Evolutionary conservation across 2,329 filamentous ascomycete genomes (phyloP).

Genomic region (Orbilia blumenaviensis): DNA sequence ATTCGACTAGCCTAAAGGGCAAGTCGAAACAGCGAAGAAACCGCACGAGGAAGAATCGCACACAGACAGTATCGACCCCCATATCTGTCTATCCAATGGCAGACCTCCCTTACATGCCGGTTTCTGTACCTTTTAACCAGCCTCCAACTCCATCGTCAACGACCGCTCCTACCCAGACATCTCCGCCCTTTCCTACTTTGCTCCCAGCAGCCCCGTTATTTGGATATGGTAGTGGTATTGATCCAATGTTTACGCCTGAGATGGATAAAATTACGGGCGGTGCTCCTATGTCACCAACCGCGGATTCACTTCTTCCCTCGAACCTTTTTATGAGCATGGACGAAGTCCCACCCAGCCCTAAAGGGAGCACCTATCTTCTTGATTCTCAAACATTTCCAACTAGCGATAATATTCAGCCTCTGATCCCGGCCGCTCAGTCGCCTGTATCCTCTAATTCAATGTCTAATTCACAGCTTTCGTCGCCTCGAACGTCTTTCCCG

Average conservation of each 20-base stretch:
- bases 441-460: conserved; percentile 67
- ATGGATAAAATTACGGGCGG: conserved; percentile 66
- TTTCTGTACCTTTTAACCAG: conserved; percentile 62
- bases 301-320: conserved; percentile 76
- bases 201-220: conserved; percentile 65
- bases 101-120: conserved; percentile 60
- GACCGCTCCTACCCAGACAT: conserved; percentile 60
- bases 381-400: conserved; percentile 51
- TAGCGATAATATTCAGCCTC: conserved; percentile 58
- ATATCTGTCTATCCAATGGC: conserved; percentile 62
- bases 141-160: conserved; percentile 46
- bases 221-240: conserved; percentile 66
- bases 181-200: conserved; percentile 60
- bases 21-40: conserved; percentile 61
- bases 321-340: conserved; percentile 70
- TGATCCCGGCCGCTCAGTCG: conserved; percentile 65
- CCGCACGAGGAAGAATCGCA: conserved; percentile 62
- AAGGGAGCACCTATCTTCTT: conserved; percentile 47
- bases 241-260: conserved; percentile 39
- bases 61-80: conserved; percentile 59
- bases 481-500: conserved; percentile 57
- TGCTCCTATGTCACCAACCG: conserved; percentile 79
- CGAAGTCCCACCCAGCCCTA: conserved; percentile 67
- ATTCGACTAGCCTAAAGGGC: conserved; percentile 39
- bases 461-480: conserved; percentile 57